Base-by-base conservation (phyloP, 768 basidiomycete species). In the Termitomyces sp. region DNA sequence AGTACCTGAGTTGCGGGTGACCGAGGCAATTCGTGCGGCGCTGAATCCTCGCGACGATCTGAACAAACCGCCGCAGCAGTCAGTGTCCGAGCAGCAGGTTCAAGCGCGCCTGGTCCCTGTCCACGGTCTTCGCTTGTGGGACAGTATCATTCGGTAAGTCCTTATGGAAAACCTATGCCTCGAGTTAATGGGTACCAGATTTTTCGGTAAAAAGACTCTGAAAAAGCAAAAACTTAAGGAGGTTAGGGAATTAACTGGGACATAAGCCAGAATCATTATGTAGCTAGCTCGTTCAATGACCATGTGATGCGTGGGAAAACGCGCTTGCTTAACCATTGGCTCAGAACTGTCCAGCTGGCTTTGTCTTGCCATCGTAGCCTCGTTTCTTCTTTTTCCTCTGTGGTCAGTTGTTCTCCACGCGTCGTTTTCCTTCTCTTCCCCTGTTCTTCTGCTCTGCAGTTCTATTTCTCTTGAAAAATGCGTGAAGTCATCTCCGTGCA, bases 401-500 rank as follows among this genome's bases (percentile, higher is more conserved):
- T 60, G 57, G 64, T 77, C 61, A 71, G 76, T 73, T 22, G 49
- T 53, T 56, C 60, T 55, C 60, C 61, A 72, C 67, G 68, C 63
- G 67, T 70, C 65, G 13, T 66, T 18, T 24, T 20, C 34, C 30
- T 36, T 48, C 34, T 55, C 36, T 52, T 58, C 36, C 42, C 22
- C 66, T 73, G 66, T 72, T 68, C 45, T 62, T 42, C 24, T n/a
- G 52, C 42, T 33, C 39, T 27, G 31, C 53, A 75, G 71, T 59
- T 48, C 60, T 61, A 55, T 45, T 68, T 60, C 39, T 72, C 61
- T 63, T 66, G 16, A 54, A 69, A 62, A 73, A 91, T 92, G 90
- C 88, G 90, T 76, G 90, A 92, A 87, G 93, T 97, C 71, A 95
- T 97, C 76, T 95, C 93, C 71, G 78, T 97, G 65, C 93, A 97